phyloP scores from a whole-genome alignment of 192 early-diverging fungal species.

The Coemansia sp. region DNA sequence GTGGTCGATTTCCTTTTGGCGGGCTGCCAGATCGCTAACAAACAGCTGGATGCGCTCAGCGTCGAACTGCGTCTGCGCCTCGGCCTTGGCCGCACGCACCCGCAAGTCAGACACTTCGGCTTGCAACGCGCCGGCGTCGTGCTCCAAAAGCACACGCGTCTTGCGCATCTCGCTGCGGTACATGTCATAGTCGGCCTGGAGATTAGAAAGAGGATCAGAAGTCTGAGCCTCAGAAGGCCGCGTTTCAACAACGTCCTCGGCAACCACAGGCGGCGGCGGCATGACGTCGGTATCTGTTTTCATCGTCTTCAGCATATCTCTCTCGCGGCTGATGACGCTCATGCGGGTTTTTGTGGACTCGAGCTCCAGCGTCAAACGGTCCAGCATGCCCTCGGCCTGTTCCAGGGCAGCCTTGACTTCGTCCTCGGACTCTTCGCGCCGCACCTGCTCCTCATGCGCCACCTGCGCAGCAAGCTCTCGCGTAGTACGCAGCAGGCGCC shows the following conservation, averaged over 20 bases:
- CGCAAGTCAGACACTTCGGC: conserved; percentile 62
- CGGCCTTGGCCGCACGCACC: conserved; percentile 64
- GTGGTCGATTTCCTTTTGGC: conserved; percentile 63
- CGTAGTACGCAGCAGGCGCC: conserved; percentile 60
- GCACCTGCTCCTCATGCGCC: conserved; percentile 53
- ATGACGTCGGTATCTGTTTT: conserved; percentile 12
- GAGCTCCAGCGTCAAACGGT: conserved; percentile 56
- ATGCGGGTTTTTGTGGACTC: conserved; percentile 51
- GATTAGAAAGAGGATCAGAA: conserved; percentile 37
- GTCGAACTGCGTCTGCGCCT: conserved; percentile 61
- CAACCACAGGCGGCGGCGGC: background rate
- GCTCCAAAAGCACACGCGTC: conserved; percentile 61
- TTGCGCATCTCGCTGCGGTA: conserved; percentile 66
- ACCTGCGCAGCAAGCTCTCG: conserved; percentile 60
- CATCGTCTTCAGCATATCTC: conserved; percentile 61
- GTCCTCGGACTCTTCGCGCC: conserved; percentile 46
- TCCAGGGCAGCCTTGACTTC: conserved; percentile 58
- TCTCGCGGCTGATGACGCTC: conserved; percentile 58
- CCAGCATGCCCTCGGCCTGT: conserved; percentile 60
- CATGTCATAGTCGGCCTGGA: conserved; percentile 66
- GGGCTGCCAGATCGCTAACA: conserved; percentile 55
- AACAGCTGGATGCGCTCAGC: conserved; percentile 68
- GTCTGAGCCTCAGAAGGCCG: background rate
- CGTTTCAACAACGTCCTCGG: background rate
- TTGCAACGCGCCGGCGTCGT: conserved; percentile 55